A percentile compares a stretch with the other conserved stretches of the same genome.
Conservation (phyloP, 768 basidiomycete species). For the Cystobasidiopsis lactophilus region DNA sequence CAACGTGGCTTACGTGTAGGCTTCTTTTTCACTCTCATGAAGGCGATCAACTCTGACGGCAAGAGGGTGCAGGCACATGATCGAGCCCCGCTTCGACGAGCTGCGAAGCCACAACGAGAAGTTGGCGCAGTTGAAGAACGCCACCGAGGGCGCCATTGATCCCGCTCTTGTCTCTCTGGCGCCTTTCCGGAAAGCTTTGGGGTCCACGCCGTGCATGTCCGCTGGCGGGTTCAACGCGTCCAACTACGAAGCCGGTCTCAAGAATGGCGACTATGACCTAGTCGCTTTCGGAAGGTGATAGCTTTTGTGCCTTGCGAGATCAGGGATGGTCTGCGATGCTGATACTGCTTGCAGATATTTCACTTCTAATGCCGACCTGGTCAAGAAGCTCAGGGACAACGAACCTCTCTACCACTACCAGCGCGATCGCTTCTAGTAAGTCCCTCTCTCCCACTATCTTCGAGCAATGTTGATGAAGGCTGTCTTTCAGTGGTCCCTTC, state of each 20-base stretch:
- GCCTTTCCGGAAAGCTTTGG: slow-evolving; percentile 17
- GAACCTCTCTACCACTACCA: slow-evolving; percentile 3
- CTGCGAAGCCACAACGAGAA: slow-evolving; percentile 18
- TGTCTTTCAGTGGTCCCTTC: slow-evolving; percentile 21
- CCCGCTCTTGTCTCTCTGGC: slow-evolving; percentile 2
- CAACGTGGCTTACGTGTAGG: slow-evolving; percentile 20
- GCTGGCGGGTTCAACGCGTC: slow-evolving; percentile 18
- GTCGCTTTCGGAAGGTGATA: slow-evolving; percentile 14
- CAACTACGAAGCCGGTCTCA: slow-evolving; percentile 14
- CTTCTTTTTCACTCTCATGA: neutral
- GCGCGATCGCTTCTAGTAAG: slow-evolving; percentile 11
- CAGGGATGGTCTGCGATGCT: neutral
- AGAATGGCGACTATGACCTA: slow-evolving; percentile 15
- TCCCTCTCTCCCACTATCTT: neutral
- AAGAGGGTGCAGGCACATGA: slow-evolving; percentile 18
- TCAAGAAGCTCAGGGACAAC: slow-evolving; percentile 3
- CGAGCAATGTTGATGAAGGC: neutral
- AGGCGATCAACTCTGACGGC: no score
- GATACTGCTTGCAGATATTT: neutral
- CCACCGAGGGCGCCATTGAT: neutral
- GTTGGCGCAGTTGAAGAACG: slow-evolving; percentile 10
- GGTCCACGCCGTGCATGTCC: slow-evolving; percentile 16
- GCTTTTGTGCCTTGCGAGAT: neutral
- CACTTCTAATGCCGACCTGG: slow-evolving; percentile 15
- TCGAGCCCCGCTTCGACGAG: slow-evolving; percentile 23